These are phyloP conservation scores for Colletotrichum lentis DNA, from an alignment of 2,329 filamentous ascomycete genomes.

Conservation along the genomic window DNA sequence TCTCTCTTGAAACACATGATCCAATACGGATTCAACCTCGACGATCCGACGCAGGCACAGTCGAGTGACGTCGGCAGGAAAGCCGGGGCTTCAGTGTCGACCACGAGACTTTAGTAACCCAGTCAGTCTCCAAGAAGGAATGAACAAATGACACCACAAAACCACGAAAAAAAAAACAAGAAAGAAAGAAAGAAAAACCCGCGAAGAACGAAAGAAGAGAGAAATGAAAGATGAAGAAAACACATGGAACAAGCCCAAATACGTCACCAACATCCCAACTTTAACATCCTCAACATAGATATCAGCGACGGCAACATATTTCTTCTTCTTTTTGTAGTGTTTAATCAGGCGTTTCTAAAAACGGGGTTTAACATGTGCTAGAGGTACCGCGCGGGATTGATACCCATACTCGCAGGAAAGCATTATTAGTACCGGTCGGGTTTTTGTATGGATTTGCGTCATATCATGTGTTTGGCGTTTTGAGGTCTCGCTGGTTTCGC, in stretches of 20 bases:
- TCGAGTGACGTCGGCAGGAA: conserved; percentile 24
- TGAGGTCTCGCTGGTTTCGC: background rate
- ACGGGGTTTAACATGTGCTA: background rate
- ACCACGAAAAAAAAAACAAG: background rate
- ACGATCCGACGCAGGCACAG: conserved; percentile 25
- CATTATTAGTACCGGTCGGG: conserved; percentile 8
- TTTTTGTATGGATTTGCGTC: conserved; percentile 1
- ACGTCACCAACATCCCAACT: background rate
- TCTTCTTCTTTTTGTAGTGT: conserved; percentile 1
- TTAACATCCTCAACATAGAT: conserved; percentile 15
- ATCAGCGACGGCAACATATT: conserved; percentile 28
- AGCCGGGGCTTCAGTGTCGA: conserved; percentile 24
- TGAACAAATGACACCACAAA: background rate
- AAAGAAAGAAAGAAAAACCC: conserved; percentile 5
- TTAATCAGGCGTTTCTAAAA: conserved; percentile 23
- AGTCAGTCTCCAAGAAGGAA: conserved; percentile 7
- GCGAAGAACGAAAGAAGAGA: conserved; percentile 14
- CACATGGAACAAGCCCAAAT: background rate
- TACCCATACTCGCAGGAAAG: conserved; percentile 34
- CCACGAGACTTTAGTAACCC: conserved; percentile 22
- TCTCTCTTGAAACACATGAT: conserved; percentile 33
- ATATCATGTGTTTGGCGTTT: conserved; percentile 22
- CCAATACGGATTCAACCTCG: conserved; percentile 27
- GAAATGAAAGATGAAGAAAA: conserved; percentile 10
- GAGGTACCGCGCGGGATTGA: conserved; percentile 31